Percentiles rank a stretch among this genome's conserved stretches.
These are phyloP conservation scores for Alopecurus myosuroides DNA, from an alignment of 176 grass and related monocot genomes.

Conservation along the genomic window DNA sequence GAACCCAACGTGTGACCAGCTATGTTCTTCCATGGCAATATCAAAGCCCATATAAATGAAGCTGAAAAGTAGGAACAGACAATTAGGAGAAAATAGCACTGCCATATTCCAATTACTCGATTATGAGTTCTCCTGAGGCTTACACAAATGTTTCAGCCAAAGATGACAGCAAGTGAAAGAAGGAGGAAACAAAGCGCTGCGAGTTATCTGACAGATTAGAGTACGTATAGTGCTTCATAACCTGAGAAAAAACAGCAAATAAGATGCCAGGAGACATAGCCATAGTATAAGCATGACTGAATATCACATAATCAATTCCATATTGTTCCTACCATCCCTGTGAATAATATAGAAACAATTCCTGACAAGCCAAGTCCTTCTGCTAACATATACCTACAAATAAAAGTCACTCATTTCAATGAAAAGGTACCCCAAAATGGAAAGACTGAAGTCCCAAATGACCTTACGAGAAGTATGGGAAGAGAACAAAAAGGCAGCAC, in stretches of 20 bases:
- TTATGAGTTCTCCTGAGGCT: conserved; percentile 22
- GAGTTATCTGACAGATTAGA: conserved; percentile 98
- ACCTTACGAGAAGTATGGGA: conserved; percentile 98
- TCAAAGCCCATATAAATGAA: conserved; percentile 99
- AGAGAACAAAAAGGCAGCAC: conserved; percentile 98
- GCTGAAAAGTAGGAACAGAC: conserved; percentile 36
- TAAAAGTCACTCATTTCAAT: conserved; percentile 10
- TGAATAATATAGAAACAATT: conserved; percentile 99
- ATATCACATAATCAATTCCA: conserved; percentile 20
- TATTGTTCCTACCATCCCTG: conserved; percentile 77
- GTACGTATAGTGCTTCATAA: conserved; percentile 97
- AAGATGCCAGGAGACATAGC: conserved; percentile 14
- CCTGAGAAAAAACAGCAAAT: conserved; percentile 46
- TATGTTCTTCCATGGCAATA: conserved; percentile 99
- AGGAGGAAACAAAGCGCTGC: conserved; percentile 81
- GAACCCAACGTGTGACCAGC: conserved; percentile 96
- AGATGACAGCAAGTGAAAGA: conserved; percentile 95
- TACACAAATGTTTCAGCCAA: conserved; percentile 99
- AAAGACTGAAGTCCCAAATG: conserved; percentile 4
- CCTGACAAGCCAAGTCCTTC: conserved; percentile 98
- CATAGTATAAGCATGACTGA: not conserved
- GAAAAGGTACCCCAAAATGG: conserved; percentile 7
- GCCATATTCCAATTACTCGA: not conserved
- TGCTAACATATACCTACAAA: conserved; percentile 95
- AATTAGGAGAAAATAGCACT: not conserved